Evolutionary conservation across 768 basidiomycete genomes (phyloP).

Genomic region (Lentinula raphanica): DNA sequence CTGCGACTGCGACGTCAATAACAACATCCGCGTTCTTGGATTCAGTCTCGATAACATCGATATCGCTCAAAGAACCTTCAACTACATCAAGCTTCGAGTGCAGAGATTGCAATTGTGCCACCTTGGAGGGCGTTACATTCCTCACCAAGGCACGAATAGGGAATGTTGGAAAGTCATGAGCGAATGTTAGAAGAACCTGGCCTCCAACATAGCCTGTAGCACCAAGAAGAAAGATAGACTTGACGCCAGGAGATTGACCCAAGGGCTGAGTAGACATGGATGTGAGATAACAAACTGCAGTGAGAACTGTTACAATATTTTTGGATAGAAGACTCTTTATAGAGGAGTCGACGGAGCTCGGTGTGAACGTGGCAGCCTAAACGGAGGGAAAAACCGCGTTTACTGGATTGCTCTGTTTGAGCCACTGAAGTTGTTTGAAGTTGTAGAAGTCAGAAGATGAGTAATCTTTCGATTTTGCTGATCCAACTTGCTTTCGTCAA

Average conservation of each 20-base stretch:
- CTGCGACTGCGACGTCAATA: conserved; percentile 37
- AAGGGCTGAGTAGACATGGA: too few relatives aligned
- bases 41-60: conserved; percentile 27
- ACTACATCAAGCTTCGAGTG: conserved; percentile 30
- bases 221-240: conserved; percentile 34
- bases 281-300: too few relatives aligned
- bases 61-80: conserved; percentile 35
- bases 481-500: too few relatives aligned
- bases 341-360: too few relatives aligned
- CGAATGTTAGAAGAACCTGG: conserved; percentile 30
- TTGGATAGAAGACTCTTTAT: too few relatives aligned
- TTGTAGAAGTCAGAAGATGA: too few relatives aligned
- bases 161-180: conserved; percentile 25
- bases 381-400: too few relatives aligned
- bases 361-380: too few relatives aligned
- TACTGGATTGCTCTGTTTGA: too few relatives aligned
- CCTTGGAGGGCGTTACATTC: conserved; percentile 24
- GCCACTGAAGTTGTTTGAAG: too few relatives aligned
- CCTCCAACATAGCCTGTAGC: conserved; percentile 41
- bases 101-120: conserved; percentile 23
- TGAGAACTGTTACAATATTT: too few relatives aligned
- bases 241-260: neutral
- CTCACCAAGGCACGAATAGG: conserved; percentile 33
- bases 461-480: too few relatives aligned
- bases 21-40: conserved; percentile 31